phyloP scores from a whole-genome alignment of 1,284 basidiomycete genomes.

The Ceratobasidium sp. region DNA sequence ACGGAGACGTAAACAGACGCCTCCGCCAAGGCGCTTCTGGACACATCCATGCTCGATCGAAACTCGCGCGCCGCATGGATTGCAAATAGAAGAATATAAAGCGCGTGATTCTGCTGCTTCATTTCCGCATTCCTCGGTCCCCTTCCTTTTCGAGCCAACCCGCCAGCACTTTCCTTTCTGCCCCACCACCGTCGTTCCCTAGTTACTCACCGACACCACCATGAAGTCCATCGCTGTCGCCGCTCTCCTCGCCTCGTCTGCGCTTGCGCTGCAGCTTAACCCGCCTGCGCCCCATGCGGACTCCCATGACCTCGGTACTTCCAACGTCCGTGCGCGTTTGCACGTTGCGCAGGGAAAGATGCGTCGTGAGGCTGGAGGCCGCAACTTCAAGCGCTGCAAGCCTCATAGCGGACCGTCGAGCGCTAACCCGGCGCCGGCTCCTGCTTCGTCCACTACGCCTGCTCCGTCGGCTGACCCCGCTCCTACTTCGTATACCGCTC shows the following conservation, averaged over 20 bases:
- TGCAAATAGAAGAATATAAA: neutral
- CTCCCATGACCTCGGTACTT: neutral
- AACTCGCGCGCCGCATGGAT: neutral
- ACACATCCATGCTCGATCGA: slow-evolving; percentile 35
- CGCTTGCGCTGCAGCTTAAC: no score
- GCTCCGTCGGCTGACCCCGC: neutral
- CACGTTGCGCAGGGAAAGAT: slow-evolving; percentile 7
- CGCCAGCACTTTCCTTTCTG: no score
- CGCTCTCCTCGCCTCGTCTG: slow-evolving; percentile 22
- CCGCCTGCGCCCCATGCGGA: neutral
- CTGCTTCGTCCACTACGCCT: neutral
- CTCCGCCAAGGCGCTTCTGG: slow-evolving; percentile 1
- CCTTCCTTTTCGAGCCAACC: neutral
- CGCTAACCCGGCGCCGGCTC: neutral
- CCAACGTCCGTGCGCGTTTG: slow-evolving; percentile 16
- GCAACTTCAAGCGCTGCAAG: slow-evolving; percentile 32
- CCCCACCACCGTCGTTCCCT: slow-evolving; percentile 2
- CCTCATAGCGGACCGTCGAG: neutral
- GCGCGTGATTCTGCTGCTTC: neutral
- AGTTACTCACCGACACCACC: slow-evolving; percentile 16
- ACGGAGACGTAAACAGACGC: neutral
- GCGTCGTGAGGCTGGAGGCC: slow-evolving; percentile 12
- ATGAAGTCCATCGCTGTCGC: slow-evolving; percentile 28
- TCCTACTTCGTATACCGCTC: neutral
- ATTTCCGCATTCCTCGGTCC: no score